Conservation (phyloP, 129 eudicot genomes). For the sunflower (Helianthus annuus) region DNA sequence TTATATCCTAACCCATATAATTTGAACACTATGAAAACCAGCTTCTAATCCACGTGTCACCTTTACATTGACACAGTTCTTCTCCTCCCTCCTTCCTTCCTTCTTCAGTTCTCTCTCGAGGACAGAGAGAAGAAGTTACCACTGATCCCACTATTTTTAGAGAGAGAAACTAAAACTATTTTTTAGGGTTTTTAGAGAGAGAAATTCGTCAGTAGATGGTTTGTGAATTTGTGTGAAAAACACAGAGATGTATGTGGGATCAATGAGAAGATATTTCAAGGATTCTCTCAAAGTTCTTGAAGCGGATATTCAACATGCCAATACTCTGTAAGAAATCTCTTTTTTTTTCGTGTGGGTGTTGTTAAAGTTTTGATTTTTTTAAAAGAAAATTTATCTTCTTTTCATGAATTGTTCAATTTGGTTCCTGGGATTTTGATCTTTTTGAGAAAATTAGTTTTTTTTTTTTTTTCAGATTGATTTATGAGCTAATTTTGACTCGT, state of each 20-base stretch:
- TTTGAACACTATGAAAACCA: not conserved
- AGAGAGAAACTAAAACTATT: conserved; percentile 11
- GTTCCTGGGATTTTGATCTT: conserved; percentile 21
- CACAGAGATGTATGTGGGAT: not conserved
- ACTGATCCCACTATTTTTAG: conserved; percentile 19
- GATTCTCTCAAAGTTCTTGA: conserved; percentile 61
- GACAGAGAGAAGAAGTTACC: conserved; percentile 29
- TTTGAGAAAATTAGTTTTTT: conserved; percentile 10
- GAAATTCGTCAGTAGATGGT: conserved; percentile 26
- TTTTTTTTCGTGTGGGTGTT: no score
- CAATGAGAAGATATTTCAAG: conserved; percentile 27
- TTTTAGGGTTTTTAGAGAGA: not conserved
- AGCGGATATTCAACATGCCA: conserved; percentile 67
- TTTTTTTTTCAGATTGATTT: not conserved
- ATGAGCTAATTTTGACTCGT: not conserved
- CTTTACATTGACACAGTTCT: conserved; percentile 37
- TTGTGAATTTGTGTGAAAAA: not conserved
- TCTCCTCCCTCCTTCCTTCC: conserved; percentile 21
- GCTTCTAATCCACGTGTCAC: conserved; percentile 45
- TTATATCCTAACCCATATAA: not conserved
- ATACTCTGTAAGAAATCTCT: conserved; percentile 34
- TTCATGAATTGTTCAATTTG: conserved; percentile 1
- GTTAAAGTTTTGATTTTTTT: not conserved
- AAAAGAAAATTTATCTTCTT: not conserved
- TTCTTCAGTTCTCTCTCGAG: not conserved